Evolutionary conservation across 129 eudicot genomes (phyloP).

Genomic region (Artemisia annua): DNA sequence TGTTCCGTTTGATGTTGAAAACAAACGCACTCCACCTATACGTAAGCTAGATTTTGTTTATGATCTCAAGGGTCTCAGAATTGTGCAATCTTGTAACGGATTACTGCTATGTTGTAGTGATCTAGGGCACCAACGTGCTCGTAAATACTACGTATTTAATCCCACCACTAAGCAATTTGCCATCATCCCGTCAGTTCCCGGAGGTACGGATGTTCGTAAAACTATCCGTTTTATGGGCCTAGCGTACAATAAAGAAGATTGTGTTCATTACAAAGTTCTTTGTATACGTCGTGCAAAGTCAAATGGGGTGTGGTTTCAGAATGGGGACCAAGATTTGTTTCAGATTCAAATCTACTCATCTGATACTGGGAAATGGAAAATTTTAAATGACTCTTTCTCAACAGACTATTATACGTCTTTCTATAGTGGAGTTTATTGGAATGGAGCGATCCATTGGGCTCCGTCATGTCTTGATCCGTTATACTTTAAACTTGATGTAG

Average conservation of each 20-base stretch:
- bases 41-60: background rate
- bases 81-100: background rate
- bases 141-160: background rate
- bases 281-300: background rate
- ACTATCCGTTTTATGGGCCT: background rate
- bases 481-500: too few relatives aligned
- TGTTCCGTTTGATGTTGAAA: background rate
- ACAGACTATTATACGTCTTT: too few relatives aligned
- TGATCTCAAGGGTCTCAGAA: background rate
- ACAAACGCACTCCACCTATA: background rate
- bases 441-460: too few relatives aligned
- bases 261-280: background rate
- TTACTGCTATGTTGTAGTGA: background rate
- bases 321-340: background rate
- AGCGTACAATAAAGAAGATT: background rate
- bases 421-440: too few relatives aligned
- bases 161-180: background rate
- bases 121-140: background rate
- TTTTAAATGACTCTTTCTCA: too few relatives aligned
- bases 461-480: too few relatives aligned
- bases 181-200: background rate
- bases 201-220: background rate
- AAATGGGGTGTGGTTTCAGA: too few relatives aligned
- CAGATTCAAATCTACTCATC: conserved; percentile 1
- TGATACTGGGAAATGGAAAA: background rate